phyloP scores from a whole-genome alignment of 73 alveolate genomes.

The Stentor roeselii region DNA sequence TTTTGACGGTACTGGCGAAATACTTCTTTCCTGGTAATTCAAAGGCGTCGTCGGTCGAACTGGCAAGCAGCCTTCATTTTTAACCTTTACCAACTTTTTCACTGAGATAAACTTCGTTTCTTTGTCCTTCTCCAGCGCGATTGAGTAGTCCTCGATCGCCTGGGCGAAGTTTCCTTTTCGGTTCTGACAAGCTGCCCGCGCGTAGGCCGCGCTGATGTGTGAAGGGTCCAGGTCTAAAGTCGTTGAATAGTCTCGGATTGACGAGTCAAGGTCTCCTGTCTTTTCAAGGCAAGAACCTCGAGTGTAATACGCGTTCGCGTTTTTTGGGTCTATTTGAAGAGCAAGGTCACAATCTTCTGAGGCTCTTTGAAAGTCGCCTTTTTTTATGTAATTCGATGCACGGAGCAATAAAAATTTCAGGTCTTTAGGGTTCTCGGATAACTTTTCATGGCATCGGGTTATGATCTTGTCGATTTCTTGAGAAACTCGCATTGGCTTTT shows the following conservation, averaged over 20 bases:
- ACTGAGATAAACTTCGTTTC: conserved; percentile 32
- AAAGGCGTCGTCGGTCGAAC: not conserved
- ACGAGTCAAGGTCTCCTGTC: conserved; percentile 71
- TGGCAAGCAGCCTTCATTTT: conserved; percentile 8
- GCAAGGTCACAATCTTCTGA: conserved; percentile 67
- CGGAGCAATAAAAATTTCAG: conserved; percentile 58
- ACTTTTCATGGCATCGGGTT: not conserved
- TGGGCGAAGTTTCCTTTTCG: conserved; percentile 87
- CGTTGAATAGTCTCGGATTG: conserved; percentile 79
- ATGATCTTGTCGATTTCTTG: not conserved
- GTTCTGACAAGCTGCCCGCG: conserved; percentile 91
- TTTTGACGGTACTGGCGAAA: conserved; percentile 10
- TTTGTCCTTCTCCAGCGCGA: conserved; percentile 92
- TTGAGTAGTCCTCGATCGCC: conserved; percentile 95
- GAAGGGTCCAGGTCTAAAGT: conserved; percentile 84
- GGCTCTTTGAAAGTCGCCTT: conserved; percentile 54
- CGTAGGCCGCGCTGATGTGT: conserved; percentile 92
- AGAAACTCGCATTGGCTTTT: not conserved
- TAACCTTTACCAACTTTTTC: conserved; percentile 16
- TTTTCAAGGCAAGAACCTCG: conserved; percentile 76
- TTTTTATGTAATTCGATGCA: conserved; percentile 55
- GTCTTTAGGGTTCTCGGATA: not conserved
- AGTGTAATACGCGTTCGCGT: conserved; percentile 78
- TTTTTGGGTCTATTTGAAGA: conserved; percentile 55
- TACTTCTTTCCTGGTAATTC: conserved; percentile 34